Base-by-base conservation (phyloP, 768 basidiomycete genomes). In the Tricholoma sp. region DNA sequence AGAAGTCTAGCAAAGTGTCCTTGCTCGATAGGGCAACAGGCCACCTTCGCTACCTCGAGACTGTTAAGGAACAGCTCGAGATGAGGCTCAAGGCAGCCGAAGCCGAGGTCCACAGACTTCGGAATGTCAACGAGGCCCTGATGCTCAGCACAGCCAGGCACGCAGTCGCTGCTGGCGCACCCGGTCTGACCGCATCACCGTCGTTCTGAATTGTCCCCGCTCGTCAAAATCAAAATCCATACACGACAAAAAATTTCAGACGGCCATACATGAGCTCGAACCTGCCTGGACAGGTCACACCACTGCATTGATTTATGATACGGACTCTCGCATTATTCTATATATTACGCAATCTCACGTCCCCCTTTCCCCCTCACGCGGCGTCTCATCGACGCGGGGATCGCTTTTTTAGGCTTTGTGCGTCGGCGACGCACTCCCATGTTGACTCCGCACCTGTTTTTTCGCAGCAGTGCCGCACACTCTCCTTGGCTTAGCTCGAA, bases 1-100 rank as follows among this genome's bases (percentile, higher is more conserved):
- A 94, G 80, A 91, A 94, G 79, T 86, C 90, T 9, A 91, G 88
- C 81, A 96, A 96, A 76, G 89, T 93, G 53, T 90, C 86, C 59
- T 77, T 95, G 55, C 81, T 96, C 63, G 94, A 95, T 66, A 85
- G 93, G 66, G 89, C 92, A 41, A 90, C 89, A 61, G 85, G 83
- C 53, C 91, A 94, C 73, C 88, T 95, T 77, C 83, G 85, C 74
- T 86, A 90, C 63, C 86, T 94, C 65, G 90, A 94, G 76, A 82
- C 86, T 69, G 84, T 86, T 63, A 86, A 85, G 61, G 80, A 80
- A 57, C 84, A 88, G 65, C 76, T 89, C 62, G 88, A 90, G 78
- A 81, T 80, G 68, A 78, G 87, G 68, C 79, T 92, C 61, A 84
- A 89, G 72, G 78, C 82, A 69, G 86, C 88, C 59, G 90, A 92